Conservation (phyloP, 2,329 filamentous ascomycete species). For the Aspergillus spinulosporus region DNA sequence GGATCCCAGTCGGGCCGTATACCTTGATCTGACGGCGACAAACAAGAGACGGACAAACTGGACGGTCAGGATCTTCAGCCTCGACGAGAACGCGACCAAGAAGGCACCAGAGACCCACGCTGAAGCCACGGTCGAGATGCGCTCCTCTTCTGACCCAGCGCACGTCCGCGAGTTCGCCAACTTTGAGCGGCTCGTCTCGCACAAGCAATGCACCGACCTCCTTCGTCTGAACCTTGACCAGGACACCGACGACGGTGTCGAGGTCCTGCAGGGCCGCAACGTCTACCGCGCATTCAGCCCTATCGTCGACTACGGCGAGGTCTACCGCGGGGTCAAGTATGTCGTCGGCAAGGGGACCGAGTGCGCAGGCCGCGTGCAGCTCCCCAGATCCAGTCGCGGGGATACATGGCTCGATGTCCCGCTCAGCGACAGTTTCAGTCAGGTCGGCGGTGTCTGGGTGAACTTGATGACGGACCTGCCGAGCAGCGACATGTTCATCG, state of each 20-base stretch:
- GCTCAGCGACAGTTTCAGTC: neutral
- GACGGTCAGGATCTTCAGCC: neutral
- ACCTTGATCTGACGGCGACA: slow-evolving; percentile 12
- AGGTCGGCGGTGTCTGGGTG: neutral
- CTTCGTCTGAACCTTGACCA: no score
- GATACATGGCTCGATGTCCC: slow-evolving; percentile 8
- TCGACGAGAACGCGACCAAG: neutral
- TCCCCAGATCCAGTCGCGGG: neutral
- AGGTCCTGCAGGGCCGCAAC: slow-evolving; percentile 20
- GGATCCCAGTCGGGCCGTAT: slow-evolving; percentile 28
- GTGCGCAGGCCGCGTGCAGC: neutral
- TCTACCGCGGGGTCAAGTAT: slow-evolving; percentile 2
- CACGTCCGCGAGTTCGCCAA: no score
- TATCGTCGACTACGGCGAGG: slow-evolving; percentile 16
- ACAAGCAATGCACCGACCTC: no score
- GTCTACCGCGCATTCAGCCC: slow-evolving; percentile 18
- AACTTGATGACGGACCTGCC: neutral
- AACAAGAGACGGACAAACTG: neutral
- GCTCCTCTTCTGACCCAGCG: no score
- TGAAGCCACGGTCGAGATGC: neutral
- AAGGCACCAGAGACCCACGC: neutral
- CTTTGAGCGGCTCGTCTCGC: no score
- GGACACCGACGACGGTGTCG: slow-evolving; percentile 14
- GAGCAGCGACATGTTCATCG: slow-evolving; percentile 30
- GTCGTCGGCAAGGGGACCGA: neutral